Evolutionary conservation across 2,329 filamentous ascomycete genomes (phyloP), one percentile per base, ranked within the genome.

Genomic region (Claviceps sorghi): DNA sequence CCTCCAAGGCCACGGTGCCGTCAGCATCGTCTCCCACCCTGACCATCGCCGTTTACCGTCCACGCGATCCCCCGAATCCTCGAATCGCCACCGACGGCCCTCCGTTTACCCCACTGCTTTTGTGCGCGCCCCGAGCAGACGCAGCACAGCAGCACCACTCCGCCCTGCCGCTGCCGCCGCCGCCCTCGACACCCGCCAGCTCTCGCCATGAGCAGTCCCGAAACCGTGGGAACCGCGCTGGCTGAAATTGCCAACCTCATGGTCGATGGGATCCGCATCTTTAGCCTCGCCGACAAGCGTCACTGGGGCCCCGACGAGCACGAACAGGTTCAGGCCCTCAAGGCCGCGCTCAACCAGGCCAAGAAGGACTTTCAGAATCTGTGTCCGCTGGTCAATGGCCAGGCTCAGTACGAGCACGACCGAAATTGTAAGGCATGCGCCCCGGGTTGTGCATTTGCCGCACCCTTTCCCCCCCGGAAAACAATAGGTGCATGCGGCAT

Each of bases 281-380:
- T 81, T 60, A 70, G 70, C 65, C 71, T 77, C 58, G 72, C 77
- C 59, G 78, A 81, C 64, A 80, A 79, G 65, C 71, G 72, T 45
- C 72, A 75, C 55, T 81, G 78, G 78, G 75, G 73, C 0, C 67
- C 70, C 22, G 77, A 80, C 68, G 78, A 81, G 67, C 74, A 78
- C 61, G 77, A 80, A 60, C 78, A 81, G 66, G 63, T 75, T 53
- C 74, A 72, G 53, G 72, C 75, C 48, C 68, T 82, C 51, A 73
- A 79, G 58, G 67, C 71, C 38, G 69, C 72, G n/a, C 69, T 82
- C 50, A 76, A 80, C 61, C 76, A 79, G 58, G 78, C 78, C 52
- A 78, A 75, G 65, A 73, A 71, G 62, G 78, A 82, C 65, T 82
- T 80, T 57, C 78, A 81, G 65, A 72, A 77, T 59, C 67, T 82